A percentile compares a stretch with the other conserved stretches of the same genome.
phyloP scores from a whole-genome alignment of 495 filamentous ascomycete species.

The Trichoderma virens region DNA sequence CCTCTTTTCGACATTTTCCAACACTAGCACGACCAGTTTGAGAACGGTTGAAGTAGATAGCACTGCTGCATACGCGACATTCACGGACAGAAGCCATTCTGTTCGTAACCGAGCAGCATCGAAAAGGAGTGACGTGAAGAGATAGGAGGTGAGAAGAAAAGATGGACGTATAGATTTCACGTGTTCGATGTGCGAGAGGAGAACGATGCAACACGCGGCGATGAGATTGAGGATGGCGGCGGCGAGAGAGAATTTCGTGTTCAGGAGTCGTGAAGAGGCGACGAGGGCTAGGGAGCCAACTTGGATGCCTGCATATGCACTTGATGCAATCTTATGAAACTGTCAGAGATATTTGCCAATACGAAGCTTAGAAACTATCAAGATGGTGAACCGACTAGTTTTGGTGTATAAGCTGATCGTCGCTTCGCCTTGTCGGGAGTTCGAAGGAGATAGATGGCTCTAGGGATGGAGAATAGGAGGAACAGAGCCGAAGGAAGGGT shows the following conservation, averaged over 20 bases:
- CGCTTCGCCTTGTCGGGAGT: neutral
- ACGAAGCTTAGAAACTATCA: neutral
- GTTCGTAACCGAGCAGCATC: conserved; percentile 34
- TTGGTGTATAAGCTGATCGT: neutral
- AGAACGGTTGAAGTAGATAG: conserved; percentile 13
- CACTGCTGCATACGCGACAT: neutral
- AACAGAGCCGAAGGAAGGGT: neutral
- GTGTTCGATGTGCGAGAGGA: conserved; percentile 30
- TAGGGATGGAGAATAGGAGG: neutral
- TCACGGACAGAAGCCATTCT: conserved; percentile 25
- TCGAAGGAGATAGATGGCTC: neutral
- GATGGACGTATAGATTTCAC: conserved; percentile 21
- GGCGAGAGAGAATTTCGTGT: conserved; percentile 38
- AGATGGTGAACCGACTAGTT: neutral
- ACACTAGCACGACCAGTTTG: conserved; percentile 29
- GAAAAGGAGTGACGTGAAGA: conserved; percentile 44
- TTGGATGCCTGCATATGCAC: conserved; percentile 7
- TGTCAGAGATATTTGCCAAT: neutral
- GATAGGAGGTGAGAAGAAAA: conserved; percentile 42
- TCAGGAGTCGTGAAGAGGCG: conserved; percentile 26
- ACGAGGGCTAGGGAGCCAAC: neutral
- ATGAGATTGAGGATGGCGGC: conserved; percentile 34
- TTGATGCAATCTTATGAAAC: neutral
- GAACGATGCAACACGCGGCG: conserved; percentile 16
- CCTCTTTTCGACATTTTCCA: conserved; percentile 43